These are phyloP conservation scores for Alternaria ethzedia DNA, from an alignment of 2,329 filamentous ascomycete species.

Conservation along the genomic window DNA sequence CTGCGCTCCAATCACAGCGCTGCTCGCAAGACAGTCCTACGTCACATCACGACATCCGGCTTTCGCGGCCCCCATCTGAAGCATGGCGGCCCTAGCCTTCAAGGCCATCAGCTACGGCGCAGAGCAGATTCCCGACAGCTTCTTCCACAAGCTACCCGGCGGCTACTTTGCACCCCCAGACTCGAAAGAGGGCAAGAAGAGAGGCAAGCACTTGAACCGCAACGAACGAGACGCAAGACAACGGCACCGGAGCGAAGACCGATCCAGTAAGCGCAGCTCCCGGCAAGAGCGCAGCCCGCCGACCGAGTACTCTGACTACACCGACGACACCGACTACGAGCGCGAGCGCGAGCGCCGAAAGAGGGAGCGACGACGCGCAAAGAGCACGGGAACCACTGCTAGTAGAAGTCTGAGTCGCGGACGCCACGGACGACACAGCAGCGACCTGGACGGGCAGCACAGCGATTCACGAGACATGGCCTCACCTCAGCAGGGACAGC, in stretches of 20 bases:
- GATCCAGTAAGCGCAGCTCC: conserved; percentile 25
- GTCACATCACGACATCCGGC: conserved; percentile 38
- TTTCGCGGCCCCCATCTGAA: conserved; percentile 31
- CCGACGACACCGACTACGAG: conserved; percentile 42
- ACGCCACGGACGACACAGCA: conserved; percentile 30
- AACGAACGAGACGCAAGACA: conserved; percentile 24
- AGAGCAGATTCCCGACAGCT: conserved; percentile 47
- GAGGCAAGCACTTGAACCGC: conserved; percentile 17
- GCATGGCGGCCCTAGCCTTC: conserved; percentile 46
- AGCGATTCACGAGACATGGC: conserved; percentile 34
- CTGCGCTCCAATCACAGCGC: conserved; percentile 42
- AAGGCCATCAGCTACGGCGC: conserved; percentile 49
- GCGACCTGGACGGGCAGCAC: conserved; percentile 33
- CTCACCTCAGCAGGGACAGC: conserved; percentile 32
- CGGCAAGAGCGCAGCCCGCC: conserved; percentile 35
- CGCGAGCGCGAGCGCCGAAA: conserved; percentile 27
- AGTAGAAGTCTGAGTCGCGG: conserved; percentile 39
- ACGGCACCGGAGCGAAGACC: conserved; percentile 21
- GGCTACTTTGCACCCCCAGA: conserved; percentile 46
- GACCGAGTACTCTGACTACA: conserved; percentile 39
- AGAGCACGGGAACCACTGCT: conserved; percentile 32
- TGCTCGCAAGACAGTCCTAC: conserved; percentile 32
- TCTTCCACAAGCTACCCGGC: conserved; percentile 48
- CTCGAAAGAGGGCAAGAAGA: conserved; percentile 32
- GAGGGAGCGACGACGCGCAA: conserved; percentile 33